A percentile compares a stretch with the other conserved stretches of the same genome.
Evolutionary conservation across 495 filamentous ascomycete species (phyloP).

Genomic region (Staphylotrichum tortipilum): DNA sequence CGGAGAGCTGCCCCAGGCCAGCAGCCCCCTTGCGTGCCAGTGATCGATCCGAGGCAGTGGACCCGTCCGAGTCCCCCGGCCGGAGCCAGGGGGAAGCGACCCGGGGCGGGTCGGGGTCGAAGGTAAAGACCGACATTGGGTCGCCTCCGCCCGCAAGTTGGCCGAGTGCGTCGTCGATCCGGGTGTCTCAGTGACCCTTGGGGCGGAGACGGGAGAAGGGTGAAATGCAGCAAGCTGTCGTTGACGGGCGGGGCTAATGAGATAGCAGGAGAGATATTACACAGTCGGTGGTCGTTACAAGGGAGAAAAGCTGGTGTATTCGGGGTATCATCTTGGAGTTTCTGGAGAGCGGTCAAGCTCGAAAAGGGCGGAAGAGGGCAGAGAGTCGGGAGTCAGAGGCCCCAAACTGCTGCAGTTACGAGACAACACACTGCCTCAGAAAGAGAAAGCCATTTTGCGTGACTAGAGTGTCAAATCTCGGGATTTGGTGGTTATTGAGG

Average conservation of each 20-base stretch:
- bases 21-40: constrained; percentile 22
- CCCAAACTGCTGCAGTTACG: neutral
- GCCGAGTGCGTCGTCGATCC: neutral
- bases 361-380: neutral
- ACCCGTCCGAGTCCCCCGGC: constrained; percentile 30
- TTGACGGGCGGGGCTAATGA: constrained; percentile 2
- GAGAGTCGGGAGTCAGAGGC: constrained; percentile 1
- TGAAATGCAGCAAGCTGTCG: too few relatives aligned
- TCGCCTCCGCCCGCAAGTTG: neutral
- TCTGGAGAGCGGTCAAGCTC: constrained; percentile 12
- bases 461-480: neutral
- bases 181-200: neutral
- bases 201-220: neutral
- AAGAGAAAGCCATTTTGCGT: constrained; percentile 1
- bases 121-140: constrained; percentile 92
- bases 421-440: neutral
- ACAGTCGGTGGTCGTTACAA: constrained; percentile 19
- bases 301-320: constrained; percentile 35
- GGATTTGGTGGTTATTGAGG: too few relatives aligned
- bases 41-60: constrained; percentile 21
- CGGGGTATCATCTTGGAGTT: constrained; percentile 53
- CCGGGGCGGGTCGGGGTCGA: constrained; percentile 75
- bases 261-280: constrained; percentile 10
- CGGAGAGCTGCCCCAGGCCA: constrained; percentile 49
- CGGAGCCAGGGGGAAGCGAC: constrained; percentile 84